Conservation (phyloP, 805 yeast species). For the Candida insectorum region DNA sequence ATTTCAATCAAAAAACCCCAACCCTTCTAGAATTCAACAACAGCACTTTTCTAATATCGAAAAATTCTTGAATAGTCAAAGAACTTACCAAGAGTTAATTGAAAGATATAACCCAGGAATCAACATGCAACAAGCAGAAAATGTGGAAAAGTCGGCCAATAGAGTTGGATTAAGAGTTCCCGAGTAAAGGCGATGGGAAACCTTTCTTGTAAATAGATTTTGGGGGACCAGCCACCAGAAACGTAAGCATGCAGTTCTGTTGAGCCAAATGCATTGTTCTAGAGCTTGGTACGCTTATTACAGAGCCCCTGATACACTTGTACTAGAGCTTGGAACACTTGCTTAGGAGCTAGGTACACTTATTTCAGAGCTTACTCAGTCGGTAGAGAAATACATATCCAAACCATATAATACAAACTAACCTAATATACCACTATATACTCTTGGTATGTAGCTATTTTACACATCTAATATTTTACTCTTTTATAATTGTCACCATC, state of each 20-base stretch:
- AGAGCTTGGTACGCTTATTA: background rate
- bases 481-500: conserved; percentile 13
- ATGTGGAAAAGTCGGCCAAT: conserved; percentile 75
- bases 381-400: no score
- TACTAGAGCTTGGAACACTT: no score
- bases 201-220: no score
- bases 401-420: no score
- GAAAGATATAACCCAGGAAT: conserved; percentile 87
- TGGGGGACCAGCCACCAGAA: background rate
- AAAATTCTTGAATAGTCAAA: conserved; percentile 64
- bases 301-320: no score
- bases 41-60: conserved; percentile 55
- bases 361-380: no score
- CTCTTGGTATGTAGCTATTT: no score
- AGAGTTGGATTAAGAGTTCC: conserved; percentile 75
- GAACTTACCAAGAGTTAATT: conserved; percentile 71
- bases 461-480: conserved; percentile 1
- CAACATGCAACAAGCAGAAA: conserved; percentile 72
- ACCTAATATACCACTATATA: no score
- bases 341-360: no score
- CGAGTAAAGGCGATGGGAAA: no score
- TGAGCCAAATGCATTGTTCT: background rate
- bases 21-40: conserved; percentile 4
- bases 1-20: background rate
- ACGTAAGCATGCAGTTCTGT: background rate